Evolutionary conservation across 768 basidiomycete genomes (phyloP).

Genomic region (Clitopilus hobsonii): DNA sequence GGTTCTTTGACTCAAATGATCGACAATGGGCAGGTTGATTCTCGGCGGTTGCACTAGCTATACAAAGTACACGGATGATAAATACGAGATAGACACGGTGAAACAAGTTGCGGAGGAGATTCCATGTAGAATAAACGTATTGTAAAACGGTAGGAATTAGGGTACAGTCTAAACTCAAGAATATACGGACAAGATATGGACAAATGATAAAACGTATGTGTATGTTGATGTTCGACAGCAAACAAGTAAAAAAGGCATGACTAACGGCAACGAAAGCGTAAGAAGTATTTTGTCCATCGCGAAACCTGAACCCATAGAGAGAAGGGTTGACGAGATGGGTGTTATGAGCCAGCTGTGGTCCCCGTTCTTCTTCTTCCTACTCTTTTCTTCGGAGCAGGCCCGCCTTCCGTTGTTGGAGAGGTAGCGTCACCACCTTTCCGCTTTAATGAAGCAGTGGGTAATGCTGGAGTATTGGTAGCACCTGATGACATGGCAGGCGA

Average conservation of each 20-base stretch:
- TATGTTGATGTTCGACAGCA: conserved; percentile 1
- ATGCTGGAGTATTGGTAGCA: conserved; percentile 45
- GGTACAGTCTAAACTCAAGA: conserved; percentile 1
- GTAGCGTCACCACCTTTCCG: conserved; percentile 43
- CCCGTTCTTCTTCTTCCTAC: conserved; percentile 54
- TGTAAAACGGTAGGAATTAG: not conserved
- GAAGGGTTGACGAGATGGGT: conserved; percentile 16
- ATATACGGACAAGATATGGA: not conserved
- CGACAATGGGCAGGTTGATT: not conserved
- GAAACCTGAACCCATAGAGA: conserved; percentile 20
- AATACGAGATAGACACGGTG: not conserved
- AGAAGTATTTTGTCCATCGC: conserved; percentile 16
- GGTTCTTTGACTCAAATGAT: not conserved
- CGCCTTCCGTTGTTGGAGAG: conserved; percentile 47
- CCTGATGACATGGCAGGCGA: conserved; percentile 26
- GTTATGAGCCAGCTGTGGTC: conserved; percentile 27
- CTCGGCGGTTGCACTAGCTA: not conserved
- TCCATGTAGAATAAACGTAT: conserved; percentile 1
- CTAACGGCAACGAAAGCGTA: conserved; percentile 8
- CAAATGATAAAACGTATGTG: not conserved
- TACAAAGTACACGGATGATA: not conserved
- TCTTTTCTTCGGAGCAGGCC: conserved; percentile 45
- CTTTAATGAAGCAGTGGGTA: conserved; percentile 48
- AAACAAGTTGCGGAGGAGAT: conserved; percentile 1
- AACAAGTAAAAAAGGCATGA: too few relatives aligned